Base-by-base conservation (phyloP, 2,329 filamentous ascomycete genomes). In the Aspergillus candidus region DNA sequence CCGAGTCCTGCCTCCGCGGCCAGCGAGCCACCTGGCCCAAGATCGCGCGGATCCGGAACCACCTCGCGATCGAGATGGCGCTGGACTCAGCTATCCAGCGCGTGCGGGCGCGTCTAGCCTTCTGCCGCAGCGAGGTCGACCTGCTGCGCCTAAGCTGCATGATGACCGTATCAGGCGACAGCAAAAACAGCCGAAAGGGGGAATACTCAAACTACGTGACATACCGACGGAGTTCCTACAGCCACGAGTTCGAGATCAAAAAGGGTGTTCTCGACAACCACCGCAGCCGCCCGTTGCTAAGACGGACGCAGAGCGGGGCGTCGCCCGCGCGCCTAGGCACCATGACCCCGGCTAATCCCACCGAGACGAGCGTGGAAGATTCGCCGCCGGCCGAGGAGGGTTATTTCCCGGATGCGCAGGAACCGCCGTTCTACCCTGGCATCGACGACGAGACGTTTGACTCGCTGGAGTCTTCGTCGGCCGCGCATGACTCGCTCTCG, bases 21-120 rank as follows among this genome's bases (percentile, higher is more conserved):
- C 87, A 96, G 65, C 77, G 83, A 45, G 90, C 91, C 3, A 94
- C 90, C 0, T 97, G 90, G 91, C 89, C 90, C 0, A 90, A 90
- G 61, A 71, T 97, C 8, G 85, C 84, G 50, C 81, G 88, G 11
- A 86, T 97, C 56, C 77, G 86, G 32, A 93, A 95, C 58, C 84
- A 89, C 43, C 88, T 88, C 55, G 87, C 89, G 3, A 88, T 96
- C 43, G 91, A 97, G 62, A 70, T 95, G 37, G 88, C 89, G 4
- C 70, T 97, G 1, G 67, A 70, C 47, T 52, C 56, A 30, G 67
- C 66, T 6, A 64, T 69, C 29, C 63, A 65, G 45, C 59, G 62
- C 22, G 67, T 68, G 65, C 63, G 66, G 29, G 66, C 63, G 10
- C 56, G 62, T 30, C 65, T 69, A 11, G 58, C 63, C 4, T 65